Evolutionary conservation across 78 protist species (phyloP), one percentile per base, ranked within the genome.

Genomic region (Dictyostelium intermedium): DNA sequence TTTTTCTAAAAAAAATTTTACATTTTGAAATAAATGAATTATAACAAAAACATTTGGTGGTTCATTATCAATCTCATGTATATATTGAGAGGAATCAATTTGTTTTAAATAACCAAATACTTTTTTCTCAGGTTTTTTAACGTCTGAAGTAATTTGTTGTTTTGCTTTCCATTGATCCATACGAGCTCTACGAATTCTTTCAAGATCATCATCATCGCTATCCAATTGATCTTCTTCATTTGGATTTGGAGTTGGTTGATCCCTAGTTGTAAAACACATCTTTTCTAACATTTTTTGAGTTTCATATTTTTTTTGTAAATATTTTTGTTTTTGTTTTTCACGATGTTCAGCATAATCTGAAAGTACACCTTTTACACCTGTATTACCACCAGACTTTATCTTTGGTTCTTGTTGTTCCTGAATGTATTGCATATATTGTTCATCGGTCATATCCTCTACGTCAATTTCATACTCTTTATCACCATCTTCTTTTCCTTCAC

Each of bases 311-410:
- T 89, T 66, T 30, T 14, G 14, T 30, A 45, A 47, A 70, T 70
- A 89, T n/a, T 78, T 84, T 32, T 89, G 82, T 89, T 78, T 60
- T 47, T 89, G 23, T 13, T 74, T 35, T 34, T 89, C 87, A 32
- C 84, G 50, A 45, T 43, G 66, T 56, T 89, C 84, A 30, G 94
- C 94, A 80, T 89, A 89, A 32, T 89, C 94, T 20, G 83, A 79
- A 30, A 89, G 23, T 5, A 89, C 94, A 89, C 94, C 94, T 27
- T 89, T 89, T 2, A 89, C 72, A 89, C 94, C 94, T 39, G 94
- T 89, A 47, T 89, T 89, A 47, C 94, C 94, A 60, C 94, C 87
- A 8, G 76, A 18, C 20, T 73, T 61, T 3, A 41, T 69, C 14
- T 32, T 30, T 66, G 81, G 70, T 41, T 83, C 35, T 35, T 32